These are phyloP conservation scores for Taphrina deformans DNA, from an alignment of 1,139 yeast species.

Conservation along the genomic window DNA sequence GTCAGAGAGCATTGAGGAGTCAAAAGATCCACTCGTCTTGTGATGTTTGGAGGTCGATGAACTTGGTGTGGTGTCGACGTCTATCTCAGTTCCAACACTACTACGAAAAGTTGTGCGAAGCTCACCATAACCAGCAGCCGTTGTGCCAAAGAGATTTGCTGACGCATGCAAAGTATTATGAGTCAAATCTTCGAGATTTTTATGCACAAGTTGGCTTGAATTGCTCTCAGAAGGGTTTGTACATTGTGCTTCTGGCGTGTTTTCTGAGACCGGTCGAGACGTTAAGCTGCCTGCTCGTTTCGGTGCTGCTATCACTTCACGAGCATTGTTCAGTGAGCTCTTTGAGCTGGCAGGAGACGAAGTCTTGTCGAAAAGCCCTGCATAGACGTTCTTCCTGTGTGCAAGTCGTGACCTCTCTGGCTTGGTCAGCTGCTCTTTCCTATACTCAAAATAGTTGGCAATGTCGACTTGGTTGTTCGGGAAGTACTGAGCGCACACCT, in stretches of 20 bases:
- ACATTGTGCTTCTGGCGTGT: neutral
- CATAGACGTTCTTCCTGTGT: conserved; percentile 2
- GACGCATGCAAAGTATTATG: neutral
- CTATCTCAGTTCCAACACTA: neutral
- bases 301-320: neutral
- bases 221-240: neutral
- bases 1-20: neutral
- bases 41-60: neutral
- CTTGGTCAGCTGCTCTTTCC: neutral
- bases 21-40: neutral
- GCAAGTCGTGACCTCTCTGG: conserved; percentile 20
- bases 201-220: neutral
- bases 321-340: neutral
- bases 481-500: conserved; percentile 28
- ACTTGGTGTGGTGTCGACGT: neutral
- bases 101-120: neutral
- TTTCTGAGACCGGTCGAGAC: neutral
- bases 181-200: neutral
- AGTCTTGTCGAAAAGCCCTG: conserved; percentile 9
- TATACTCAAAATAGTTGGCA: neutral
- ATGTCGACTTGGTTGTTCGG: conserved; percentile 11
- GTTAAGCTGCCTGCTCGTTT: neutral
- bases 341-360: neutral
- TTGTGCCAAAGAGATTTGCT: neutral
- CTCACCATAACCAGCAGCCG: neutral